phyloP scores from a whole-genome alignment of 331 rosid genomes.

The Quercus phellos region DNA sequence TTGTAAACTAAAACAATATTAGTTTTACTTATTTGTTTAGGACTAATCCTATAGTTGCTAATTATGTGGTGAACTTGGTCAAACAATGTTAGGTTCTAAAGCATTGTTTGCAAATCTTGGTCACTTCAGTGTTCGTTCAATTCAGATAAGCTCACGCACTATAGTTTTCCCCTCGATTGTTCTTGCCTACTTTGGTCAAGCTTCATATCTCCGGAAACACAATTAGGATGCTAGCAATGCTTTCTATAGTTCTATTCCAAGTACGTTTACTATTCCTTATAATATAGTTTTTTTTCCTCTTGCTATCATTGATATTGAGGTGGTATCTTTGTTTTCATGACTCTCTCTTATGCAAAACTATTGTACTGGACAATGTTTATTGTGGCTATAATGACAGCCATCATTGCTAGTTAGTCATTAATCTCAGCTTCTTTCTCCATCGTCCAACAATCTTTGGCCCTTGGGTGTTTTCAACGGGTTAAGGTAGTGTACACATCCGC shows the following conservation, averaged over 20 bases:
- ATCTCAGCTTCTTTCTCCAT: conserved; percentile 64
- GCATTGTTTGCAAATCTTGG: conserved; percentile 81
- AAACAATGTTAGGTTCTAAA: conserved; percentile 43
- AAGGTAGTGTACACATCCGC: conserved; percentile 64
- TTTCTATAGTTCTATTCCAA: conserved; percentile 59
- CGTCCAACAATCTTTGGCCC: conserved; percentile 57
- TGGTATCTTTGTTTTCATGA: not conserved
- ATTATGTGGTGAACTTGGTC: no score
- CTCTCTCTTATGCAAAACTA: conserved; percentile 14
- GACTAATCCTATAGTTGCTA: no score
- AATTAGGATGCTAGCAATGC: conserved; percentile 24
- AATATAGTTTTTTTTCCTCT: not conserved
- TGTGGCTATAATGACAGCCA: conserved; percentile 52
- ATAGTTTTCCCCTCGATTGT: conserved; percentile 60
- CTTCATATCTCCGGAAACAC: conserved; percentile 58
- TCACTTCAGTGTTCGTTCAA: conserved; percentile 61
- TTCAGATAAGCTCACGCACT: conserved; percentile 62
- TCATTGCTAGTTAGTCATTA: conserved; percentile 76
- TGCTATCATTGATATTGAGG: not conserved
- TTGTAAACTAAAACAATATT: no score
- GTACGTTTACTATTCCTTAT: conserved; percentile 1
- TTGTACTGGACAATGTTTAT: conserved; percentile 73
- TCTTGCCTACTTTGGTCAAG: conserved; percentile 61
- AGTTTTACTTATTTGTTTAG: no score
- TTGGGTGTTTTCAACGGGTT: conserved; percentile 76